Conservation (phyloP, 176 grass and related monocot species). For the Leersia perrieri region DNA sequence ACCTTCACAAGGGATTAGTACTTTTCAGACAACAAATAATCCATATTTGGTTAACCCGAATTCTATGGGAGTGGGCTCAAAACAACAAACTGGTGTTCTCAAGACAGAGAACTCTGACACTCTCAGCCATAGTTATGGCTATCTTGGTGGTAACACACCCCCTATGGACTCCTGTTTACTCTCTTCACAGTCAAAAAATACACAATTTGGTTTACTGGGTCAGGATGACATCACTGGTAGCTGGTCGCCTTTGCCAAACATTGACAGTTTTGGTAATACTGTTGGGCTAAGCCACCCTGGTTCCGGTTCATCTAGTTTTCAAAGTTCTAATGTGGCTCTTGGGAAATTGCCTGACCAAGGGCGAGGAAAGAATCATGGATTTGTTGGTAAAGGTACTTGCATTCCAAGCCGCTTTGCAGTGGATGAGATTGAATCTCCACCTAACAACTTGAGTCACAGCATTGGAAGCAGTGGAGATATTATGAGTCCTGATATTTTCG, state of each 20-base stretch:
- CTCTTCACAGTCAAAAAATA: slow-evolving; percentile 57
- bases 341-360: slow-evolving; percentile 57
- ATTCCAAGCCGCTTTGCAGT: slow-evolving; percentile 82
- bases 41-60: slow-evolving; percentile 45
- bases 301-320: slow-evolving; percentile 49
- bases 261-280: slow-evolving; percentile 46
- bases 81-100: slow-evolving; percentile 37
- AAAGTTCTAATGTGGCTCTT: slow-evolving; percentile 35
- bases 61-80: slow-evolving; percentile 42
- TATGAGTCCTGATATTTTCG: slow-evolving; percentile 61
- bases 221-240: slow-evolving; percentile 49
- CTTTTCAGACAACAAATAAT: slow-evolving; percentile 49
- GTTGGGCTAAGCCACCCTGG: slow-evolving; percentile 32
- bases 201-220: slow-evolving; percentile 52
- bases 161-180: slow-evolving; percentile 55
- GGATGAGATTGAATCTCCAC: slow-evolving; percentile 88
- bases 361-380: slow-evolving; percentile 74
- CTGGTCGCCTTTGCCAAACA: slow-evolving; percentile 42
- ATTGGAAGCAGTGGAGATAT: slow-evolving; percentile 72
- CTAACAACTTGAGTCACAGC: slow-evolving; percentile 67
- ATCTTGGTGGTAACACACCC: slow-evolving; percentile 26
- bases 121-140: slow-evolving; percentile 48
- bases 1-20: slow-evolving; percentile 49
- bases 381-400: slow-evolving; percentile 96
- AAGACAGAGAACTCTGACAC: slow-evolving; percentile 46